Conservation (phyloP, 2,329 filamentous ascomycete species). For the Aspergillus clavatus region DNA sequence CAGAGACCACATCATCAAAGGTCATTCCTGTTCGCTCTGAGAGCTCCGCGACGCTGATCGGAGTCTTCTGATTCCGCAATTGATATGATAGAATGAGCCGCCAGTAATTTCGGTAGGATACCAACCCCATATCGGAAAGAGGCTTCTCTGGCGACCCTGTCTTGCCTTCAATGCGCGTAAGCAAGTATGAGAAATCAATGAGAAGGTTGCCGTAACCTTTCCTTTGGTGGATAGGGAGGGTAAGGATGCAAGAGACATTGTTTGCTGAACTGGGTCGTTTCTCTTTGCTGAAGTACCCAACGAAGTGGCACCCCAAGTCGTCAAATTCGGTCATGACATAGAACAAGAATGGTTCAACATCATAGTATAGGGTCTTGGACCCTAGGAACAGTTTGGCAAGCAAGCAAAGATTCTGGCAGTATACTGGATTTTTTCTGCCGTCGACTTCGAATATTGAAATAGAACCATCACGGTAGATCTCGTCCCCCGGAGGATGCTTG, state of each 20-base stretch:
- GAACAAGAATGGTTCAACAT: conserved; percentile 98
- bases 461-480: conserved; percentile 92
- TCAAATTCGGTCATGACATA: conserved; percentile 94
- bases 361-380: conserved; percentile 98
- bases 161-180: conserved; percentile 88
- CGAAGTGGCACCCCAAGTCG: conserved; percentile 84
- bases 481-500: conserved; percentile 94
- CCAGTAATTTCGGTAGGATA: conserved; percentile 98
- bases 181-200: conserved; percentile 96
- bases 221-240: conserved; percentile 90
- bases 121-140: conserved; percentile 93
- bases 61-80: conserved; percentile 59
- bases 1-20: conserved; percentile 90
- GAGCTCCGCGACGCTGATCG: conserved; percentile 50
- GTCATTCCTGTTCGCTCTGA: conserved; percentile 93
- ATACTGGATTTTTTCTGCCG: conserved; percentile 85
- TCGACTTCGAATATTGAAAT: conserved; percentile 98
- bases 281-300: conserved; percentile 99
- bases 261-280: conserved; percentile 92
- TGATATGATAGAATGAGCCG: conserved; percentile 82
- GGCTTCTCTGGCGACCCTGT: conserved; percentile 96
- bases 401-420: conserved; percentile 93
- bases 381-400: conserved; percentile 95
- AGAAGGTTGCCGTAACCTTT: conserved; percentile 95
- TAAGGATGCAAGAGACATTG: conserved; percentile 96